phyloP scores from a whole-genome alignment of 495 filamentous ascomycete species.

The Hamigera avellanea region DNA sequence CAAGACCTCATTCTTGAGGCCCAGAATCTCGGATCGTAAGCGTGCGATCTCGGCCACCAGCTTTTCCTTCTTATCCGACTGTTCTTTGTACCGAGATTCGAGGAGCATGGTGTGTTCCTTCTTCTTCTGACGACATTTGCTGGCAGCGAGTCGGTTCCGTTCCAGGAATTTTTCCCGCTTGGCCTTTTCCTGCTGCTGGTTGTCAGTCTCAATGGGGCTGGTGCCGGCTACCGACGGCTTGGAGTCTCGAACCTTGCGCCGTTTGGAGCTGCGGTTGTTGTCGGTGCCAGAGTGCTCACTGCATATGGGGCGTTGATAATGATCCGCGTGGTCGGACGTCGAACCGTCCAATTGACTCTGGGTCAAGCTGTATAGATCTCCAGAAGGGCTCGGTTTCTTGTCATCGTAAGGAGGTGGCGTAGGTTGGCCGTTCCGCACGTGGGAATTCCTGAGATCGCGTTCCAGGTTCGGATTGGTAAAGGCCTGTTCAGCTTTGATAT shows the following conservation, averaged over 20 bases:
- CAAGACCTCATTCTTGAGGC: conserved; percentile 46
- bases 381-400: conserved; percentile 3
- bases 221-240: conserved; percentile 3
- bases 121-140: conserved; percentile 81
- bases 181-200: conserved; percentile 13
- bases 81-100: conserved; percentile 30
- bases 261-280: conserved; percentile 2
- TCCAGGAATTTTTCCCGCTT: conserved; percentile 52
- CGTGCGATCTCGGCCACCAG: conserved; percentile 47
- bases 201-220: conserved; percentile 13
- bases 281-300: conserved; percentile 1
- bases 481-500: conserved; percentile 13
- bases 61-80: conserved; percentile 50
- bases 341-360: neutral
- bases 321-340: neutral
- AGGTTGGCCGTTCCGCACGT: conserved; percentile 31
- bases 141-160: conserved; percentile 72
- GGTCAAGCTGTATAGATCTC: conserved; percentile 4
- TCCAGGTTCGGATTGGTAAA: conserved; percentile 16
- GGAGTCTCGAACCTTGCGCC: conserved; percentile 5
- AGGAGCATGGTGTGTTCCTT: conserved; percentile 59
- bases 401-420: conserved; percentile 28
- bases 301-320: conserved; percentile 1
- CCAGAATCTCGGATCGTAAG: conserved; percentile 31
- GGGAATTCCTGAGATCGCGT: conserved; percentile 24